These are phyloP conservation scores for Skeletonema tropicum DNA, from an alignment of 108 stramenopile genomes.

Conservation along the genomic window DNA sequence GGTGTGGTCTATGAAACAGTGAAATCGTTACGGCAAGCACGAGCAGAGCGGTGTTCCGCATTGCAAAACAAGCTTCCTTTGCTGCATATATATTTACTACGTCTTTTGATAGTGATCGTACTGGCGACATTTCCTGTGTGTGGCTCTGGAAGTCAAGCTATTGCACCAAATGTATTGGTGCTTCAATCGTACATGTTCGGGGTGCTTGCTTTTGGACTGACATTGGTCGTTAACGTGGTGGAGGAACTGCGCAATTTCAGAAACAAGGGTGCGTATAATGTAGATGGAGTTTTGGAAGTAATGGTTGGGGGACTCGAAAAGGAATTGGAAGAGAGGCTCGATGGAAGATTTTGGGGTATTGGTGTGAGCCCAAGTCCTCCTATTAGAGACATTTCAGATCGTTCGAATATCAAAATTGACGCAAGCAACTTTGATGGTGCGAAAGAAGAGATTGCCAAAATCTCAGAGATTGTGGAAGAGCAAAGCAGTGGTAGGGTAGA, in stretches of 20 bases:
- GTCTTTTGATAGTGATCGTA: constrained; percentile 42
- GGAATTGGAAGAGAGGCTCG: constrained; percentile 41
- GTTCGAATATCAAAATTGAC: not conserved
- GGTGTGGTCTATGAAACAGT: constrained; percentile 53
- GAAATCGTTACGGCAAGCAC: constrained; percentile 46
- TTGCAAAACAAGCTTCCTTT: constrained; percentile 54
- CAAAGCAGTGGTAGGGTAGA: not conserved
- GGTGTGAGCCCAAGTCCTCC: constrained; percentile 36
- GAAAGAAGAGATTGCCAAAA: not conserved
- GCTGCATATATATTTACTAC: constrained; percentile 43
- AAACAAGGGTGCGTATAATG: constrained; percentile 51
- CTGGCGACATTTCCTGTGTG: constrained; percentile 48
- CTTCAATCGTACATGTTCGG: constrained; percentile 55
- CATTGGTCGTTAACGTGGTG: constrained; percentile 49
- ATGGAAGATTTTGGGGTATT: constrained; percentile 36
- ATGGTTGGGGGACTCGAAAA: constrained; percentile 51
- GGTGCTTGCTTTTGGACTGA: constrained; percentile 49
- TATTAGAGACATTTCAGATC: constrained; percentile 3
- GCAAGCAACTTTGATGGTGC: not conserved
- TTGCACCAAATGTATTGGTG: constrained; percentile 44
- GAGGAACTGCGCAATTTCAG: constrained; percentile 49
- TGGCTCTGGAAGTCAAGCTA: constrained; percentile 49
- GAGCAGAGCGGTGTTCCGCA: constrained; percentile 49
- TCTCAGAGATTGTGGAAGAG: not conserved
- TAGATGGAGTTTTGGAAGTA: constrained; percentile 46